Conservation (phyloP, 2,329 filamentous ascomycete species). For the Bipolaris sorokiniana region DNA sequence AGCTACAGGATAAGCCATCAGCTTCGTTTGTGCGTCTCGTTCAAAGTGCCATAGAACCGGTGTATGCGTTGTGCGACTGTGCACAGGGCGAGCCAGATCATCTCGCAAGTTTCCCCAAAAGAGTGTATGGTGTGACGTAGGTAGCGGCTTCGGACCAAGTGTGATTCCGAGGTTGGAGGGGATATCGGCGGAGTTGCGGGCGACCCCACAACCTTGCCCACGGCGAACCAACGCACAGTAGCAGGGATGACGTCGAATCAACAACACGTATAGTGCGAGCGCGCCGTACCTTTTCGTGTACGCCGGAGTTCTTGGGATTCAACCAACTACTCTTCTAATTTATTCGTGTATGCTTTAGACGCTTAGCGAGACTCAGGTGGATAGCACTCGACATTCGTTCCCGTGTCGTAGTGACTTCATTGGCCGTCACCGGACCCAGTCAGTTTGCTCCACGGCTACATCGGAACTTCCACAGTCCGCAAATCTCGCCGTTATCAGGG, state of each 20-base stretch:
- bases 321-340: background rate
- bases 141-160: constrained; percentile 5
- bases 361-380: background rate
- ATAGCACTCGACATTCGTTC: background rate
- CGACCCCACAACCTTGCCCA: constrained; percentile 18
- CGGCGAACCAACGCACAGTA: constrained; percentile 1
- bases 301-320: constrained; percentile 8
- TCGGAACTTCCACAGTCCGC: constrained; percentile 16
- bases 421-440: constrained; percentile 19
- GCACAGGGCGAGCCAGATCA: background rate
- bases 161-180: constrained; percentile 6
- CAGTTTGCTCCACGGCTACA: constrained; percentile 23
- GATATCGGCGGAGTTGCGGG: constrained; percentile 11
- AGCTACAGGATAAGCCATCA: background rate
- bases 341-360: background rate
- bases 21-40: background rate
- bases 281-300: background rate
- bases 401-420: constrained; percentile 22
- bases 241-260: constrained; percentile 27
- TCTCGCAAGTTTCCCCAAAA: constrained; percentile 14
- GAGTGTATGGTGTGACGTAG: constrained; percentile 13
- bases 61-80: background rate
- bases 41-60: background rate
- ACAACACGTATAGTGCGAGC: constrained; percentile 4
- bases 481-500: constrained; percentile 3